Percentiles rank a stretch among this genome's conserved stretches.
Conservation (phyloP, 2,329 filamentous ascomycete genomes). For the Microcyclospora tardicrescens region DNA sequence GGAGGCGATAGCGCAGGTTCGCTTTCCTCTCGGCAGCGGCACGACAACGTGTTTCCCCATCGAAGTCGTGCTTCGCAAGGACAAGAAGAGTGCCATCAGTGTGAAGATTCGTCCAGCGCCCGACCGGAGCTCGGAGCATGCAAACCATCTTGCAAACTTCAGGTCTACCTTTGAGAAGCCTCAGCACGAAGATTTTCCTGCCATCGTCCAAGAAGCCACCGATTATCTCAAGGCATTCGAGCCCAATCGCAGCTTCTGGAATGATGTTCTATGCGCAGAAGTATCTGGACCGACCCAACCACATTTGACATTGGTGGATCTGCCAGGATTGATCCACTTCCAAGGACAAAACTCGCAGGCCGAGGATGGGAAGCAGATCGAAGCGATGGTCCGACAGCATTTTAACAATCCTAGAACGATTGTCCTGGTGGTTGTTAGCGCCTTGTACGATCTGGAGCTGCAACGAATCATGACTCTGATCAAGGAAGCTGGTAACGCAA, state of each 20-base stretch:
- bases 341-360: slow-evolving; percentile 20
- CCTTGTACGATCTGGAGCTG: slow-evolving; percentile 30
- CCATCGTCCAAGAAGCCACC: neutral
- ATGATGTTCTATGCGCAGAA: slow-evolving; percentile 11
- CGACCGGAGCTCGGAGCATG: neutral
- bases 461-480: slow-evolving; percentile 31
- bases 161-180: neutral
- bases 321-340: slow-evolving; percentile 13
- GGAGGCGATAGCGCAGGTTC: slow-evolving; percentile 47
- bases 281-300: slow-evolving; percentile 8
- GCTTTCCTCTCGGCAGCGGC: slow-evolving; percentile 30
- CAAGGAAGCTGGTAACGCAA: slow-evolving; percentile 18
- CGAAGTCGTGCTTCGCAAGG: neutral
- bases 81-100: neutral
- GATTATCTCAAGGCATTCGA: neutral
- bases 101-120: neutral
- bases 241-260: slow-evolving; percentile 1
- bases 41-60: neutral
- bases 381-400: slow-evolving; percentile 25
- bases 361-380: slow-evolving; percentile 24
- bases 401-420: slow-evolving; percentile 25
- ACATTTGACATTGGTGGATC: slow-evolving; percentile 14
- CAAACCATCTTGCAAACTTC: neutral
- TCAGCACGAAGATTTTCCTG: neutral
- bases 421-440: slow-evolving; percentile 30